Percentiles rank a stretch among this genome's conserved stretches.
These are phyloP conservation scores for Tanacetum coccineum DNA, from an alignment of 129 eudicot species.

Conservation along the genomic window DNA sequence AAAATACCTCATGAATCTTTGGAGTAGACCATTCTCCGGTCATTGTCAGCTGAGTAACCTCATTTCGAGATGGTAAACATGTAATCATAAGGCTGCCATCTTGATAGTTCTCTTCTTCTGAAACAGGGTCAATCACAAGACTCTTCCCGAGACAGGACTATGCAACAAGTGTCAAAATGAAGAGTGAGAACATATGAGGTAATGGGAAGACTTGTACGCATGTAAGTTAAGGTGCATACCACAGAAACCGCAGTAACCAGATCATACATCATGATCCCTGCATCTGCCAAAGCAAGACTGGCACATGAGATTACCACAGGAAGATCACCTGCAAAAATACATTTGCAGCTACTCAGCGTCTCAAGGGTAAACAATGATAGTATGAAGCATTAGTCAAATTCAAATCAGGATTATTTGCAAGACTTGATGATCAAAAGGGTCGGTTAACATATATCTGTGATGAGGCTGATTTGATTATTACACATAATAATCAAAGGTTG, in stretches of 20 bases:
- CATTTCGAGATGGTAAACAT: slow-evolving; percentile 80
- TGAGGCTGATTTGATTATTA: too few relatives aligned
- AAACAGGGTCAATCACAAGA: slow-evolving; percentile 84
- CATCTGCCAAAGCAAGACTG: slow-evolving; percentile 97
- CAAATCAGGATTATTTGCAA: neutral
- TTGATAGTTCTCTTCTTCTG: slow-evolving; percentile 85
- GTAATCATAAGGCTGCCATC: slow-evolving; percentile 83
- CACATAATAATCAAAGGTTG: too few relatives aligned
- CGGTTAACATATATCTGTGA: too few relatives aligned
- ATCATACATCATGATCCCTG: slow-evolving; percentile 96
- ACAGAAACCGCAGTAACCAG: slow-evolving; percentile 84
- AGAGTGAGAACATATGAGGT: slow-evolving; percentile 1
- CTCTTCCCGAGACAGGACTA: slow-evolving; percentile 76
- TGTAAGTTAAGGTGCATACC: slow-evolving; percentile 47
- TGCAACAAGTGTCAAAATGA: neutral
- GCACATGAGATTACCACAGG: slow-evolving; percentile 94
- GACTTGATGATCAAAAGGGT: too few relatives aligned
- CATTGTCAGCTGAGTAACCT: slow-evolving; percentile 80
- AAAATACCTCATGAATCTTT: slow-evolving; percentile 73
- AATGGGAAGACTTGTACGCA: neutral
- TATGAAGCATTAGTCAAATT: neutral
- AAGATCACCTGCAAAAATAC: slow-evolving; percentile 73
- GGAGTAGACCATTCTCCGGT: slow-evolving; percentile 94
- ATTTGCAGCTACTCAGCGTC: slow-evolving; percentile 10
- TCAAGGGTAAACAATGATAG: neutral